Conservation (phyloP, 257 asterid species). For the Ophiorrhiza pumila region DNA sequence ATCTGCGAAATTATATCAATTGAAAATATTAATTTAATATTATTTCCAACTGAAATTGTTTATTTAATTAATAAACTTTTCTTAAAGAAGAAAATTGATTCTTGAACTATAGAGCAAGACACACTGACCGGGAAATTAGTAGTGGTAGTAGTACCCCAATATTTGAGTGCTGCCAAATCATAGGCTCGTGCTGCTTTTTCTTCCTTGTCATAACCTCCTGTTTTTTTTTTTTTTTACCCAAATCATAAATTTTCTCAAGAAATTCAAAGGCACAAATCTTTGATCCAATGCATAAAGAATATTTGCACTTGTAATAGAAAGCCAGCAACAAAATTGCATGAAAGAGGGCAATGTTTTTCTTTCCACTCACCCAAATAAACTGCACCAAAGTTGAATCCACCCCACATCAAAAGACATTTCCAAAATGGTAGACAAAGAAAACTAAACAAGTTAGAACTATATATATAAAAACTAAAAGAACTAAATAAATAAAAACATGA, state of each 20-base stretch:
- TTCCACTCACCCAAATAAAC: slow-evolving; percentile 76
- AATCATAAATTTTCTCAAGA: no score
- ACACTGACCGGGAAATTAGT: slow-evolving; percentile 76
- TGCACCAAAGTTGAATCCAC: slow-evolving; percentile 38
- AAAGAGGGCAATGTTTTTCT: background rate
- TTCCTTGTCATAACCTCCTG: slow-evolving; percentile 95
- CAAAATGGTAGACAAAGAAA: slow-evolving; percentile 25
- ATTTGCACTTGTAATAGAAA: background rate
- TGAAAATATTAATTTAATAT: no score
- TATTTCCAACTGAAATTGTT: no score
- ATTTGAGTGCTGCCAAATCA: slow-evolving; percentile 90
- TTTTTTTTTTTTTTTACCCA: background rate
- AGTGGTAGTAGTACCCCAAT: slow-evolving; percentile 91
- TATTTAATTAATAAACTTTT: no score
- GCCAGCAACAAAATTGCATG: no score
- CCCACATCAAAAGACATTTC: slow-evolving; percentile 17
- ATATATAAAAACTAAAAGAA: background rate
- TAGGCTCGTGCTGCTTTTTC: slow-evolving; percentile 91
- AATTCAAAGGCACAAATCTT: background rate
- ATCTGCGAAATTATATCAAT: slow-evolving; percentile 49
- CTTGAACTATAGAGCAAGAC: background rate
- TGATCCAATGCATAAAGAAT: background rate
- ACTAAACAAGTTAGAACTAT: slow-evolving; percentile 31
- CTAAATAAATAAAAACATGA: background rate
- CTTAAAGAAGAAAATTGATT: background rate